These are phyloP conservation scores for Ceratopteris richardii DNA, from an alignment of 75 land plant genomes.

Conservation along the genomic window DNA sequence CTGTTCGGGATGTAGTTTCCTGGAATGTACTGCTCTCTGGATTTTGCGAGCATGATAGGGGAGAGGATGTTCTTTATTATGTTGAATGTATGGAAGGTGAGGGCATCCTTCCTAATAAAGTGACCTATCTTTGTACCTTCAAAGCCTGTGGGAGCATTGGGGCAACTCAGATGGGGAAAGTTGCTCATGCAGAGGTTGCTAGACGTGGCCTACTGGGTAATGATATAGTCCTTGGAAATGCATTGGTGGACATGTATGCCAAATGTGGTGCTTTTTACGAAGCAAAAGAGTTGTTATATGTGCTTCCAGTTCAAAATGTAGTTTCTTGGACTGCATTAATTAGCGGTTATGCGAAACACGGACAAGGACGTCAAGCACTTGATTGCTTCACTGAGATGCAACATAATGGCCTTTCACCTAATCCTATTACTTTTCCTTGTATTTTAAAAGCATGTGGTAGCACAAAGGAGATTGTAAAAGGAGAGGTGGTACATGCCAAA, in stretches of 20 bases:
- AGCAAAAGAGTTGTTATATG: slow-evolving; percentile 22
- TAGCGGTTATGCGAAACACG: slow-evolving; percentile 10
- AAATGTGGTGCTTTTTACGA: slow-evolving; percentile 21
- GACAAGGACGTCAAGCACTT: slow-evolving; percentile 8
- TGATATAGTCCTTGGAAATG: background rate
- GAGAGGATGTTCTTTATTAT: slow-evolving; percentile 16
- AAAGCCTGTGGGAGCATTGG: slow-evolving; percentile 36
- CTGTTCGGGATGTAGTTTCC: slow-evolving; percentile 25
- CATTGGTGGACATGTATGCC: slow-evolving; percentile 9
- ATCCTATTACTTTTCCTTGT: slow-evolving; percentile 30
- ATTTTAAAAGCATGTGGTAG: slow-evolving; percentile 21
- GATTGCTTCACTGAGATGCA: slow-evolving; percentile 20
- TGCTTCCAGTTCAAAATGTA: slow-evolving; percentile 8
- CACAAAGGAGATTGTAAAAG: background rate
- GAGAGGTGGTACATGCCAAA: slow-evolving; percentile 14
- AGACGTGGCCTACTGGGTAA: slow-evolving; percentile 16
- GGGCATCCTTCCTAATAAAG: slow-evolving; percentile 34
- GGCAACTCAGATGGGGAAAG: slow-evolving; percentile 23
- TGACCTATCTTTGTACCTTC: slow-evolving; percentile 27
- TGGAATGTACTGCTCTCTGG: slow-evolving; percentile 54
- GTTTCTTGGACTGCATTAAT: slow-evolving; percentile 37
- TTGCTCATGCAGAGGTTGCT: slow-evolving; percentile 30
- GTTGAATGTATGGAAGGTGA: slow-evolving; percentile 29
- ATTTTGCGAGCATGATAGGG: slow-evolving; percentile 22
- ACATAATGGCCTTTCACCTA: slow-evolving; percentile 15